A percentile compares a stretch with the other conserved stretches of the same genome.
phyloP scores from a whole-genome alignment of 805 yeast species.

The Kurtzmaniella fragi region DNA sequence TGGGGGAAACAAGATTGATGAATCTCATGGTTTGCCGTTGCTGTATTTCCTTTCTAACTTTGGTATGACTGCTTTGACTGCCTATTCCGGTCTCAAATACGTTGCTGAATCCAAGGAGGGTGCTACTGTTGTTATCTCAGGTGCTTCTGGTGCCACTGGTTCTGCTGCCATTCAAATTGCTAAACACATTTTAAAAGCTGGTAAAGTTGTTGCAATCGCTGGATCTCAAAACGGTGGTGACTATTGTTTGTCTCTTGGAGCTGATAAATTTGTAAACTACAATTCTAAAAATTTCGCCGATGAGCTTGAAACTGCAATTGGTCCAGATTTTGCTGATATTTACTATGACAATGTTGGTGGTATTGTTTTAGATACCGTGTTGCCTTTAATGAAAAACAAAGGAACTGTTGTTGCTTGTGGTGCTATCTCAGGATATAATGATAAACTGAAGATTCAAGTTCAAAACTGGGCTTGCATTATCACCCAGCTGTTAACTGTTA shows the following conservation, averaged over 20 bases:
- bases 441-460: constrained; percentile 12
- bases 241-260: constrained; percentile 20
- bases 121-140: constrained; percentile 23
- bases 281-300: constrained; percentile 7
- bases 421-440: constrained; percentile 26
- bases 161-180: constrained; percentile 28
- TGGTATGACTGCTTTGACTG: constrained; percentile 27
- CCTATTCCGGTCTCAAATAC: constrained; percentile 21
- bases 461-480: constrained; percentile 19
- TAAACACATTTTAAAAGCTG: constrained; percentile 20
- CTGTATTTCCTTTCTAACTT: constrained; percentile 19
- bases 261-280: constrained; percentile 18
- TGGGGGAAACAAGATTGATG: constrained; percentile 13
- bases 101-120: constrained; percentile 13
- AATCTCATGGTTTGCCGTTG: constrained; percentile 12
- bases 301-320: constrained; percentile 28
- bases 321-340: constrained; percentile 17
- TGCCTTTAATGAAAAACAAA: constrained; percentile 11
- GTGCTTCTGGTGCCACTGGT: constrained; percentile 31
- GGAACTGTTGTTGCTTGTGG: constrained; percentile 26
- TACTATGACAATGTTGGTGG: constrained; percentile 24
- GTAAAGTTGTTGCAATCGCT: constrained; percentile 27
- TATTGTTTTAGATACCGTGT: constrained; percentile 13
- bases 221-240: constrained; percentile 15
- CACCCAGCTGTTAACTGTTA: constrained; percentile 12